Evolutionary conservation across 106 monocot genomes (phyloP).

Genomic region (Hemerocallis citrina): DNA sequence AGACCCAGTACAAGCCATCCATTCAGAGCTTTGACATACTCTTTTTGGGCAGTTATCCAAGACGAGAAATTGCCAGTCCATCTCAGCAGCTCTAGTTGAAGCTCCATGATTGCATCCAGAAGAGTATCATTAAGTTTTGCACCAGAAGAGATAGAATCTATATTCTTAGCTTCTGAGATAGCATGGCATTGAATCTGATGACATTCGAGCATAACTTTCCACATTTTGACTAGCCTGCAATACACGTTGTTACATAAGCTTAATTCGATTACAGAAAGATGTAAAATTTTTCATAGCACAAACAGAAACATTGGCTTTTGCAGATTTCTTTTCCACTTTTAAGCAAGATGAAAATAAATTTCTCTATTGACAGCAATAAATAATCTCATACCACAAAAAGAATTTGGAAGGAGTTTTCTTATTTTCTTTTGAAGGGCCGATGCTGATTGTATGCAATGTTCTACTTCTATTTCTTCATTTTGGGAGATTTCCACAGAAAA

Average conservation of each 20-base stretch:
- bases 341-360: not conserved
- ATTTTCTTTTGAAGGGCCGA: not conserved
- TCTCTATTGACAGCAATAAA: not conserved
- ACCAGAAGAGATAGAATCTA: conserved; percentile 30
- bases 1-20: conserved; percentile 58
- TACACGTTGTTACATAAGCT: not conserved
- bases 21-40: conserved; percentile 60
- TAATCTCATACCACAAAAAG: not conserved
- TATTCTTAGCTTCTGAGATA: conserved; percentile 32
- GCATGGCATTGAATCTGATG: conserved; percentile 34
- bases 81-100: conserved; percentile 53
- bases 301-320: not conserved
- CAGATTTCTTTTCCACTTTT: not conserved
- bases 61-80: conserved; percentile 57
- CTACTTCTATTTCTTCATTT: no score
- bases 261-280: not conserved
- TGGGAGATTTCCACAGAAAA: no score
- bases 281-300: not conserved
- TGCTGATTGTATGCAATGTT: no score
- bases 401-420: not conserved
- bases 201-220: conserved; percentile 46
- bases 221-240: conserved; percentile 51
- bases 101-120: conserved; percentile 30
- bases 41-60: conserved; percentile 74
- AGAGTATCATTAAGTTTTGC: conserved; percentile 21